These are phyloP conservation scores for Fraxinus nigra DNA, from an alignment of 305 asterid genomes.

Conservation along the genomic window DNA sequence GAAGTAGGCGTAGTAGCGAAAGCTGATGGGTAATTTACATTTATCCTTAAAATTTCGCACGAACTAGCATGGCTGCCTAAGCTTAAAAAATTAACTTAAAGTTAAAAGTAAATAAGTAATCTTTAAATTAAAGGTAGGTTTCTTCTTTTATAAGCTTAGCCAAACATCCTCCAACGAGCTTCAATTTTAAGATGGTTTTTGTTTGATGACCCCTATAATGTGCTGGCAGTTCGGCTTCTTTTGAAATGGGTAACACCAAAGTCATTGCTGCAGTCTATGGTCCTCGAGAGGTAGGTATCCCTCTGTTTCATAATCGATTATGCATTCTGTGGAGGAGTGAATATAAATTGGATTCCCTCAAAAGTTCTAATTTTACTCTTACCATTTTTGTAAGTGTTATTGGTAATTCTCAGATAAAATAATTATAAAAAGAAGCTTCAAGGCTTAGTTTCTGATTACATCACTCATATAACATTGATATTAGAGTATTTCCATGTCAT, in stretches of 20 bases:
- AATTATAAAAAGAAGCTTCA: not conserved
- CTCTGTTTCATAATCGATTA: not conserved
- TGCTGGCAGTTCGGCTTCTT: slow-evolving; percentile 81
- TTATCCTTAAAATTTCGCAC: not conserved
- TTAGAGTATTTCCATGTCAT: not conserved
- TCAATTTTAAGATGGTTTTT: not conserved
- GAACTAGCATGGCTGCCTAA: not conserved
- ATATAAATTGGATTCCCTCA: not conserved
- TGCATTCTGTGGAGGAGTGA: not conserved
- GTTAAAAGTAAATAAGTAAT: not conserved
- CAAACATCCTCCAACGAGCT: not conserved
- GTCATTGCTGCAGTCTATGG: slow-evolving; percentile 98
- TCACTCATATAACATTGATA: not conserved
- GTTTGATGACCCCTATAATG: not conserved
- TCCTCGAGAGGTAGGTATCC: slow-evolving; percentile 78
- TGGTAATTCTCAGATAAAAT: not conserved
- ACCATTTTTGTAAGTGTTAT: not conserved
- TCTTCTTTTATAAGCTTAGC: not conserved
- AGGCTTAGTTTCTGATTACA: not conserved
- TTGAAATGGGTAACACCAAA: slow-evolving; percentile 97
- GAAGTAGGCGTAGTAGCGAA: slow-evolving; percentile 81
- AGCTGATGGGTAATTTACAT: slow-evolving; percentile 75
- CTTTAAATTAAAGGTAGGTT: not conserved
- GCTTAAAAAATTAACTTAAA: not conserved
- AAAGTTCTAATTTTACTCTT: not conserved